phyloP scores from a whole-genome alignment of 495 filamentous ascomycete species.

The Penicillium bialowiezense region DNA sequence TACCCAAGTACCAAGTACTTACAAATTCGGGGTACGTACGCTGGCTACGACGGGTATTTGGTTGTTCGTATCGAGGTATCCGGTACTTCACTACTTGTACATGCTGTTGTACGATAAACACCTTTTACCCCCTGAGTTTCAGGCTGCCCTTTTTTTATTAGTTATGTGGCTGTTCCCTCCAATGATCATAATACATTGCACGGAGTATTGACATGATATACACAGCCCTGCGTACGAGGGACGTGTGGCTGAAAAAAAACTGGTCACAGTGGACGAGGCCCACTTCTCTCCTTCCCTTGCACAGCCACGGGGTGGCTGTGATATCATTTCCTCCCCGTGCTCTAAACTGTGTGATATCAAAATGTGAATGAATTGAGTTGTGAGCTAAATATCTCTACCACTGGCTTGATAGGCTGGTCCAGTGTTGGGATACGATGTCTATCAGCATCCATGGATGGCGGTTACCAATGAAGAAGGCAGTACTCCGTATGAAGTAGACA shows the following conservation, averaged over 20 bases:
- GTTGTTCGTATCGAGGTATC: not conserved
- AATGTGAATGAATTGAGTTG: no score
- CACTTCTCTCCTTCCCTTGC: slow-evolving; percentile 2
- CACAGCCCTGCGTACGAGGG: slow-evolving; percentile 1
- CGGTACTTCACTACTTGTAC: not conserved
- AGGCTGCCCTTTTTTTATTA: slow-evolving; percentile 4
- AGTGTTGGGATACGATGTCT: no score
- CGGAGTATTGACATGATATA: not conserved
- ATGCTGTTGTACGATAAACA: not conserved
- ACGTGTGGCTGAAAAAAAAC: slow-evolving; percentile 5
- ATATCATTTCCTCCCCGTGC: no score
- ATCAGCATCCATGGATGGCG: no score
- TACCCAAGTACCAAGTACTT: not conserved
- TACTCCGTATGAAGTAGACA: not conserved
- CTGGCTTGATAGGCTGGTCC: no score
- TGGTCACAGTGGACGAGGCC: not conserved
- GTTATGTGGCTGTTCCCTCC: slow-evolving; percentile 1
- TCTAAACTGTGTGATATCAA: slow-evolving; percentile 1
- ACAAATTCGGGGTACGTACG: not conserved
- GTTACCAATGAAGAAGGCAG: no score
- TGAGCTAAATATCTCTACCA: no score
- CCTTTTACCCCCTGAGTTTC: slow-evolving; percentile 7
- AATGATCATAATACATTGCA: not conserved
- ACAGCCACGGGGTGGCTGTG: slow-evolving; percentile 3
- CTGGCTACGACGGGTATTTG: not conserved